Evolutionary conservation across 495 filamentous ascomycete genomes (phyloP), one percentile per base, ranked within the genome.

Genomic region (Neurospora africana): DNA sequence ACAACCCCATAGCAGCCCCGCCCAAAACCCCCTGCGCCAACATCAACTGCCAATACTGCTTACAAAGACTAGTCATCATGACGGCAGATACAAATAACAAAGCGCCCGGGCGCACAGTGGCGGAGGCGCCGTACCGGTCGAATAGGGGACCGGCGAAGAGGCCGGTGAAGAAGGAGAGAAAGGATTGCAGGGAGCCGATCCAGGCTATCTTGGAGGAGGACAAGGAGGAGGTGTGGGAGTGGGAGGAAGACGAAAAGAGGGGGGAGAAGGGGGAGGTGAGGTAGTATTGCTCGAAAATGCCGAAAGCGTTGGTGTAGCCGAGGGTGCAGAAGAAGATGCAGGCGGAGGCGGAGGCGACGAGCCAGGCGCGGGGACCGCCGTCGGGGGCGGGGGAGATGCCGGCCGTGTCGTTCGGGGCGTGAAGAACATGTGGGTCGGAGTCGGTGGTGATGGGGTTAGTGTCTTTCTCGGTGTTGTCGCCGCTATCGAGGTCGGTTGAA

Each of bases 291-390:
- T 89, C 79, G 72, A 91, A 91, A 33, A 75, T 70, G 10, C 89
- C 90, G 69, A 91, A 90, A 0, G 88, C 83, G 79, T 91, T 91
- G 61, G 87, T 71, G 77, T 89, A 89, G 11, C 90, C 90, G 3
- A 90, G 78, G 5, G 83, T 82, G 70, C 82, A 86, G 77, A 91
- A 90, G 72, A 83, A 80, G 69, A 74, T 72, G 67, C 30, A 72
- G 27, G 71, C 72, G 6, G 70, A 61, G 2, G 75, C 78, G 61
- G 30, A n/a, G 17, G 77, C 74, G 68, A 76, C 77, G 10, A 77
- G 72, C 78, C 77, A 80, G 23, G 77, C 77, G 13, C 69, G 72
- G 68, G 68, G 7, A 2, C 78, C 77, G 74, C 77, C 77, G 30
- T 80, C 77, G 37, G 78, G 78, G 2, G 74, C 73, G 9, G 72